Percentiles rank a stretch among this genome's conserved stretches.
Evolutionary conservation across 306 rosid genomes (phyloP).

Genomic region (Fagus crenata): DNA sequence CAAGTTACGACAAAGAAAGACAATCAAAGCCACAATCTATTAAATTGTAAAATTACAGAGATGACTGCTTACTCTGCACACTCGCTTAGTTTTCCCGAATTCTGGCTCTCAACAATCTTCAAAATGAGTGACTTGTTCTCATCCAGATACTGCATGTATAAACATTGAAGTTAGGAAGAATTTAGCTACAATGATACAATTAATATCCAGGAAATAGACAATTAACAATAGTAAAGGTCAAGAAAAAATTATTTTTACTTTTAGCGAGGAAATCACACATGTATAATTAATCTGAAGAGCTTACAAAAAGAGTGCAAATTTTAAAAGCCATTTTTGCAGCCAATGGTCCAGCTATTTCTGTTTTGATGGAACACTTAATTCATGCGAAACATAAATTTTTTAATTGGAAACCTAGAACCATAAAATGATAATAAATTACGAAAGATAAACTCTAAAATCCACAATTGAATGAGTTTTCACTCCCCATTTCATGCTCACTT

Average conservation of each 20-base stretch:
- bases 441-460: not conserved
- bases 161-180: slow-evolving; percentile 16
- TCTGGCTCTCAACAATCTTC: slow-evolving; percentile 99
- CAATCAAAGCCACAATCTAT: slow-evolving; percentile 3
- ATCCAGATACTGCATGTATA: slow-evolving; percentile 79
- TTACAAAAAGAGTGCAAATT: not conserved
- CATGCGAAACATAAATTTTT: not conserved
- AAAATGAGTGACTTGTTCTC: slow-evolving; percentile 98
- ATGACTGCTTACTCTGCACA: slow-evolving; percentile 85
- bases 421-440: not conserved
- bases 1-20: slow-evolving; percentile 13
- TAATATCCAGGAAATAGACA: not conserved
- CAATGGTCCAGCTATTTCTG: not conserved
- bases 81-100: slow-evolving; percentile 83
- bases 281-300: not conserved
- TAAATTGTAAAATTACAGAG: slow-evolving; percentile 8
- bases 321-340: not conserved
- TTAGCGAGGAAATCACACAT: not conserved
- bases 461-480: not conserved
- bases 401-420: not conserved
- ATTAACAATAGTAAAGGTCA: not conserved
- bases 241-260: not conserved
- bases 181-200: not conserved
- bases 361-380: not conserved
- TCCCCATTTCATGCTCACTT: not conserved